Evolutionary conservation across 1,284 basidiomycete genomes (phyloP), one percentile per base, ranked within the genome.

Genomic region (Quambalaria eucalypti): DNA sequence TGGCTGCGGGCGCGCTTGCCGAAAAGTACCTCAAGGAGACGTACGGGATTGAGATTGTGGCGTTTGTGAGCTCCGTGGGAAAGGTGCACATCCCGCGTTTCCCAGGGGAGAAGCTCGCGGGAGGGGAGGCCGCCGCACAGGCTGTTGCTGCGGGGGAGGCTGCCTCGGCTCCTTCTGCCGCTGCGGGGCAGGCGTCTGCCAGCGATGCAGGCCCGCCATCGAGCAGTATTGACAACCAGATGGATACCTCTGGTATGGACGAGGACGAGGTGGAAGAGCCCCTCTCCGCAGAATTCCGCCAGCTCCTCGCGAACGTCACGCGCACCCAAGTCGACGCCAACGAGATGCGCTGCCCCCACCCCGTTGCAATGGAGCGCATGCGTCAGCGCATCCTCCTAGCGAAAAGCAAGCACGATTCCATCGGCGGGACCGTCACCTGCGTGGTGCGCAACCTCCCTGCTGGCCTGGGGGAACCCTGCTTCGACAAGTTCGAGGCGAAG

Each of bases 401-500:
- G 46, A 97, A 97, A 77, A 85, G 88, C 19, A 82, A 84, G 14
- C 80, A 85, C 64, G 95, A 99, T 79, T 96, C 91, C 3, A 95
- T 98, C 66, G 95, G 95, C 56, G 95, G 95, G 25, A 96, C 90
- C 5, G 85, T 98, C 56, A 97, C 90, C 52, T 98, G 95, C 77
- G 88, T 98, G 39, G 88, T 99, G 71, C 87, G 93, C 52, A 84
- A 86, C 62, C 84, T 87, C 5, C 92, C 95, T 39, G 78, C 86
- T 19, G 95, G 95, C 2, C 83, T 98, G 33, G 95, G 95, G 54
- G 95, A 98, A 78, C 95, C 95, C 46, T 88, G 90, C 56, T 98
- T 99, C 76, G 92, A 99, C 82, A 98, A 98, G 80, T 86, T 98
- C 74, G 95, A 97, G 78, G 95, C 95, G 30, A 84, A 85, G 66